Conservation (phyloP, 306 rosid species). For the Citrullus mucosospermus region DNA sequence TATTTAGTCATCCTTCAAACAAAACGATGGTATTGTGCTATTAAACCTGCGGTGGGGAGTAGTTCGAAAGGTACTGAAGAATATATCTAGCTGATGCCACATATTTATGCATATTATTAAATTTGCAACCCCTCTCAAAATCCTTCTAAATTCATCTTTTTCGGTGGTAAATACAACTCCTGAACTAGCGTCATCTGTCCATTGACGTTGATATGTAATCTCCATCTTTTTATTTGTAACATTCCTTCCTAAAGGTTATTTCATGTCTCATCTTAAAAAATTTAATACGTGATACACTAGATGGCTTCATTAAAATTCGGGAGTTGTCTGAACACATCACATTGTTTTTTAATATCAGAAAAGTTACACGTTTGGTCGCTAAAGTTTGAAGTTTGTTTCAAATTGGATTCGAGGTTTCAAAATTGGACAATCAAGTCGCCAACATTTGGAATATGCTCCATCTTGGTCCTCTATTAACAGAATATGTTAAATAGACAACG, state of each 20-base stretch:
- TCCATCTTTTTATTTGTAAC: background rate
- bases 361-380: too few species aligned
- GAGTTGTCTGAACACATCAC: background rate
- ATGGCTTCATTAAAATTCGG: background rate
- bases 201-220: background rate
- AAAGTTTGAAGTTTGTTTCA: too few species aligned
- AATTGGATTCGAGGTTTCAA: too few species aligned
- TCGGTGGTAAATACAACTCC: background rate
- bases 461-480: too few species aligned
- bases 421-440: too few species aligned
- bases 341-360: background rate
- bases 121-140: background rate
- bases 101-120: background rate
- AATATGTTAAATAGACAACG: too few species aligned
- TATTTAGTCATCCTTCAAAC: background rate
- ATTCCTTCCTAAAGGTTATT: background rate
- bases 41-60: background rate
- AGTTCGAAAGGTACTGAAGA: background rate
- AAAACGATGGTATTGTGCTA: background rate
- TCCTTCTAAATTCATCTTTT: background rate
- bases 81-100: background rate
- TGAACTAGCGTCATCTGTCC: background rate
- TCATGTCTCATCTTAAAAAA: background rate
- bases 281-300: background rate
- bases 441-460: too few species aligned